Evolutionary conservation across 2,329 filamentous ascomycete species (phyloP).

Genomic region (Lasiodiplodia gonubiensis): DNA sequence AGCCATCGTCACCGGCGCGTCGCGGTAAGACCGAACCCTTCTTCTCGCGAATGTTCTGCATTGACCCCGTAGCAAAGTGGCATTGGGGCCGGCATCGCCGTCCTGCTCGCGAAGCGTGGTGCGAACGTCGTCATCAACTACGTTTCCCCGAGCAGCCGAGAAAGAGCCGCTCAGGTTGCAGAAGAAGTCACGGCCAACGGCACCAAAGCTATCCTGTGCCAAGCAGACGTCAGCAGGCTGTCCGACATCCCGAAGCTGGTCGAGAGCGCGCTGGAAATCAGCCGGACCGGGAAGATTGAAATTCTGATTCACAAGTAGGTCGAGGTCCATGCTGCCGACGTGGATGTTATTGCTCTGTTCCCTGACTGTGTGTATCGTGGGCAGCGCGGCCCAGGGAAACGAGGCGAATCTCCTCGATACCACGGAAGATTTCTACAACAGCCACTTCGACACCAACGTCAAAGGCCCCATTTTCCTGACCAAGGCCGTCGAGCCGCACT

Average conservation of each 20-base stretch:
- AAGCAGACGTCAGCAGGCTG: neutral
- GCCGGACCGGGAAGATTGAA: constrained; percentile 2
- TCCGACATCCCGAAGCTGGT: neutral
- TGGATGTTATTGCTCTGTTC: neutral
- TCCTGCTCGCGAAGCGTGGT: neutral
- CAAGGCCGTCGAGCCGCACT: constrained; percentile 55
- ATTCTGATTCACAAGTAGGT: constrained; percentile 1
- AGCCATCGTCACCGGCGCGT: neutral
- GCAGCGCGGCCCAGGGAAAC: constrained; percentile 36
- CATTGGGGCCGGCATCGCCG: neutral
- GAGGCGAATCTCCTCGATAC: constrained; percentile 41
- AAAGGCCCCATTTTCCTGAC: constrained; percentile 58
- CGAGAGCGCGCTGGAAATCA: neutral
- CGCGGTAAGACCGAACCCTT: neutral
- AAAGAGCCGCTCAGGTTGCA: neutral
- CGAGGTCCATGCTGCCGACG: too few species aligned
- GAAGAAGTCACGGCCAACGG: neutral
- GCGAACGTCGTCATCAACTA: neutral
- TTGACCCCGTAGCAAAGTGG: neutral
- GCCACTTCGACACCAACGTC: constrained; percentile 59
- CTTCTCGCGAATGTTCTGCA: too few species aligned
- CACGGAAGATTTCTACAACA: constrained; percentile 53
- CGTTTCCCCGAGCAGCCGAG: neutral
- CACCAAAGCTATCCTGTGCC: neutral
- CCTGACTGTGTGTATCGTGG: neutral